Evolutionary conservation across 139 green algal genomes (phyloP), one percentile per base, ranked within the genome.

Genomic region (Haematococcus lacustris): DNA sequence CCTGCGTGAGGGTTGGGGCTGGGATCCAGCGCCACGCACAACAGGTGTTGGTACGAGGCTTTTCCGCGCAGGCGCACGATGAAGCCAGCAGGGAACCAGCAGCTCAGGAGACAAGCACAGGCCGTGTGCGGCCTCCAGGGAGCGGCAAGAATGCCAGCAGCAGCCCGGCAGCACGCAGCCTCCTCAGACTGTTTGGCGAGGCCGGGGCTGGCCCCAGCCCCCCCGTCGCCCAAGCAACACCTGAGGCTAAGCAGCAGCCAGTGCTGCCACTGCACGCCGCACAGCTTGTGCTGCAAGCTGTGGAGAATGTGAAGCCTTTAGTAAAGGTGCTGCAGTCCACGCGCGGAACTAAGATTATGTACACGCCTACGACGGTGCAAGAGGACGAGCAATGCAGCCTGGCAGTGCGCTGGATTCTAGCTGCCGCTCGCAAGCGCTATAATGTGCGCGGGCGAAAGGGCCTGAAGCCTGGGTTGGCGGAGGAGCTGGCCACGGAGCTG

Each of bases 401-500:
- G 41, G 73, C 73, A 26, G 30, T 79, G 30, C 37, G 71, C 39
- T 87, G 82, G 82, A 81, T 87, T 39, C 38, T 85, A 3, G 64
- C 78, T 6, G 80, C 73, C 43, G 76, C 70, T 37, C n/a, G 73
- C 7, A 40, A 77, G 39, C 71, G 79, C 21, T 23, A 60, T n/a
- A n/a, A n/a, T n/a, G n/a, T n/a, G n/a, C n/a, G n/a, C n/a, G n/a
- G n/a, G n/a, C n/a, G n/a, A n/a, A n/a, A n/a, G n/a, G n/a, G n/a
- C n/a, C n/a, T n/a, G n/a, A n/a, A n/a, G n/a, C n/a, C n/a, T n/a
- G n/a, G n/a, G n/a, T 68, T 77, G 41, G 67, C 76, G 37, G 71
- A 87, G 37, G 83, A 74, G 40, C 53, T 87, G 38, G 82, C 82
- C 26, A 41, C 67, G 28, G 82, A 87, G 74, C 71, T 87, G 67